A percentile compares a stretch with the other conserved stretches of the same genome.
Evolutionary conservation across 495 filamentous ascomycete genomes (phyloP).

Genomic region (Hyaloscypha hepaticicola): DNA sequence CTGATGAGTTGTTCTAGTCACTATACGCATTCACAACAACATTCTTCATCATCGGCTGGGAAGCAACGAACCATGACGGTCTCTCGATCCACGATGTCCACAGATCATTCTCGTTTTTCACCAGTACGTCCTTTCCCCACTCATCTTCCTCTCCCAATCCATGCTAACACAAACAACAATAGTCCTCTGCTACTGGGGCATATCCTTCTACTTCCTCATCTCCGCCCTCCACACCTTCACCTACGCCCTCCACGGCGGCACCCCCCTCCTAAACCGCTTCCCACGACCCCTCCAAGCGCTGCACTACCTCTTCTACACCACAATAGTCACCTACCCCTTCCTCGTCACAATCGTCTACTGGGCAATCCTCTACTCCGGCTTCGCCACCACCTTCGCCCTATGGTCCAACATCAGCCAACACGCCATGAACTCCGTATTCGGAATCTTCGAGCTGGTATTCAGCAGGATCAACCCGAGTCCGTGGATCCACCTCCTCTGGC

Average conservation of each 20-base stretch:
- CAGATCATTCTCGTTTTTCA: conserved; percentile 75
- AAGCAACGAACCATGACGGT: conserved; percentile 41
- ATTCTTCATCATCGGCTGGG: conserved; percentile 65
- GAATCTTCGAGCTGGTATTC: conserved; percentile 68
- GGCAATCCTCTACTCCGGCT: conserved; percentile 55
- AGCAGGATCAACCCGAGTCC: conserved; percentile 59
- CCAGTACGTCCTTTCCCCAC: conserved; percentile 31
- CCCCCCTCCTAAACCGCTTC: conserved; percentile 59
- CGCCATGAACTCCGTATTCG: conserved; percentile 68
- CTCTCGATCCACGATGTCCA: conserved; percentile 33
- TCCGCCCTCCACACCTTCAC: conserved; percentile 62
- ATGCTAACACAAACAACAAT: conserved; percentile 28
- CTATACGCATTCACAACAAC: conserved; percentile 72
- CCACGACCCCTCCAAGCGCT: conserved; percentile 60
- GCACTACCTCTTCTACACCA: conserved; percentile 65
- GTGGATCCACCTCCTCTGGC: conserved; percentile 53
- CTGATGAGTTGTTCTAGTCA: conserved; percentile 35
- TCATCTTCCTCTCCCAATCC: neutral
- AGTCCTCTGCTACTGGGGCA: conserved; percentile 72
- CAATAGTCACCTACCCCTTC: conserved; percentile 66
- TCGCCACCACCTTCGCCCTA: conserved; percentile 44
- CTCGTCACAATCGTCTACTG: conserved; percentile 66
- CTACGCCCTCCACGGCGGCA: conserved; percentile 57
- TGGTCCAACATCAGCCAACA: conserved; percentile 81
- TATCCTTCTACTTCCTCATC: conserved; percentile 73